Evolutionary conservation across 1,284 basidiomycete genomes (phyloP).

Genomic region (Pterulicium gracile): DNA sequence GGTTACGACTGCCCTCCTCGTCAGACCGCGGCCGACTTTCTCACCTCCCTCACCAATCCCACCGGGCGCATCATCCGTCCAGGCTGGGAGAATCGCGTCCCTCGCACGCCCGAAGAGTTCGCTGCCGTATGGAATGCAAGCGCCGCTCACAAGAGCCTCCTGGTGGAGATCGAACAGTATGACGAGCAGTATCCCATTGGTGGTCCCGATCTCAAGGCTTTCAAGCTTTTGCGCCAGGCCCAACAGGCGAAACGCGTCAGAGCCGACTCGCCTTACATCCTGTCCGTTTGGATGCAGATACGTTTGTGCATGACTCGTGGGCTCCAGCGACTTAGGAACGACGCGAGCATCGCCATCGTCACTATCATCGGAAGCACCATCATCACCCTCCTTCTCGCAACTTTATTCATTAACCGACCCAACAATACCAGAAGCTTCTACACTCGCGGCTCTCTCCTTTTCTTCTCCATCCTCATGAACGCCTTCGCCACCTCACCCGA

Average conservation of each 20-base stretch:
- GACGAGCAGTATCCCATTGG: slow-evolving; percentile 4
- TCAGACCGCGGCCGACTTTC: slow-evolving; percentile 34
- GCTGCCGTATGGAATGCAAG: not conserved
- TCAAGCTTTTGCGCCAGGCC: slow-evolving; percentile 4
- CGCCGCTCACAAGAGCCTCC: not conserved
- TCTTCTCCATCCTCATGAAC: slow-evolving; percentile 18
- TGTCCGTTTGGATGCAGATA: slow-evolving; percentile 35
- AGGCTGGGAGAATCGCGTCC: not conserved
- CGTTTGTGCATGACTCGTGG: slow-evolving; percentile 43
- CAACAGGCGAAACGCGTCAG: slow-evolving; percentile 7
- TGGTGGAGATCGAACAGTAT: not conserved
- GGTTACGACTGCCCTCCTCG: slow-evolving; percentile 28
- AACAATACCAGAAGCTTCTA: slow-evolving; percentile 35
- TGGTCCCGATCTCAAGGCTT: slow-evolving; percentile 4
- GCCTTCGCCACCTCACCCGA: slow-evolving; percentile 12
- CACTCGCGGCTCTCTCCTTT: slow-evolving; percentile 30
- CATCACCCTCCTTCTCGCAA: slow-evolving; percentile 32
- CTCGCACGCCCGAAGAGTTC: slow-evolving; percentile 3
- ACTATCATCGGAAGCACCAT: slow-evolving; percentile 14
- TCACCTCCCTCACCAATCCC: slow-evolving; percentile 27
- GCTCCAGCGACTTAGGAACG: slow-evolving; percentile 33
- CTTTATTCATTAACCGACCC: slow-evolving; percentile 36
- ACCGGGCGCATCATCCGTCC: not conserved
- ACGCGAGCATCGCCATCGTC: slow-evolving; percentile 13
- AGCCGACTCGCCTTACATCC: slow-evolving; percentile 4